These are phyloP conservation scores for Aspergillus tamarii DNA, from an alignment of 2,329 filamentous ascomycete species.

Conservation along the genomic window DNA sequence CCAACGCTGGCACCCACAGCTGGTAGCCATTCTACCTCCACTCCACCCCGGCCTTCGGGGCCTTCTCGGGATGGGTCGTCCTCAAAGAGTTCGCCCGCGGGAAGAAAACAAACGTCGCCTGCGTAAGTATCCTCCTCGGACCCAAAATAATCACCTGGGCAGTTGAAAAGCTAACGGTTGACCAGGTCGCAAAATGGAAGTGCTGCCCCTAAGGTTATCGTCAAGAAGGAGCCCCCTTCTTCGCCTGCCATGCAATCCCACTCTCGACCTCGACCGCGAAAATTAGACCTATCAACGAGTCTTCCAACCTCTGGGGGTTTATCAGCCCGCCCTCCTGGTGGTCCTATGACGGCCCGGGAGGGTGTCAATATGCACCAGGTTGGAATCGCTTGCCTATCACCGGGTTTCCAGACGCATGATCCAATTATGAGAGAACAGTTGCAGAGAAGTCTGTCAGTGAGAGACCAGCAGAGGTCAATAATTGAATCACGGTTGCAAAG, in stretches of 20 bases:
- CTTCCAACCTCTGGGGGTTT: constrained; percentile 50
- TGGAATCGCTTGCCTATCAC: constrained; percentile 89
- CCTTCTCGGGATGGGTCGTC: constrained; percentile 39
- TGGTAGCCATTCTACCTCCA: constrained; percentile 36
- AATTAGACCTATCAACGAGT: constrained; percentile 50
- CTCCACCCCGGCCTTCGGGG: constrained; percentile 36
- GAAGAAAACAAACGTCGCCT: constrained; percentile 45
- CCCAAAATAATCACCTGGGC: background rate
- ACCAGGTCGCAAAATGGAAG: constrained; percentile 47
- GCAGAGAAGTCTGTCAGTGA: constrained; percentile 88
- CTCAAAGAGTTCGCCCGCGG: constrained; percentile 37
- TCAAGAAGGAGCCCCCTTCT: constrained; percentile 89
- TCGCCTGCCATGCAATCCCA: constrained; percentile 76
- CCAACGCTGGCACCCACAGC: constrained; percentile 45
- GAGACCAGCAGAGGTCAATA: constrained; percentile 91
- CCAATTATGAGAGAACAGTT: constrained; percentile 96
- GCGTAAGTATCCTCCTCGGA: constrained; percentile 47
- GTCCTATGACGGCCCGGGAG: constrained; percentile 74
- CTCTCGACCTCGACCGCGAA: constrained; percentile 54
- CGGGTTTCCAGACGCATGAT: constrained; percentile 93
- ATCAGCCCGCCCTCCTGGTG: constrained; percentile 69
- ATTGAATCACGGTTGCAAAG: constrained; percentile 91
- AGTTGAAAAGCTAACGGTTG: background rate
- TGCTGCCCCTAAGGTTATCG: constrained; percentile 76
- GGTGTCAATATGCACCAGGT: constrained; percentile 86